These are phyloP conservation scores for Blastobotrys attinorum DNA, from an alignment of 805 yeast species.

Conservation along the genomic window DNA sequence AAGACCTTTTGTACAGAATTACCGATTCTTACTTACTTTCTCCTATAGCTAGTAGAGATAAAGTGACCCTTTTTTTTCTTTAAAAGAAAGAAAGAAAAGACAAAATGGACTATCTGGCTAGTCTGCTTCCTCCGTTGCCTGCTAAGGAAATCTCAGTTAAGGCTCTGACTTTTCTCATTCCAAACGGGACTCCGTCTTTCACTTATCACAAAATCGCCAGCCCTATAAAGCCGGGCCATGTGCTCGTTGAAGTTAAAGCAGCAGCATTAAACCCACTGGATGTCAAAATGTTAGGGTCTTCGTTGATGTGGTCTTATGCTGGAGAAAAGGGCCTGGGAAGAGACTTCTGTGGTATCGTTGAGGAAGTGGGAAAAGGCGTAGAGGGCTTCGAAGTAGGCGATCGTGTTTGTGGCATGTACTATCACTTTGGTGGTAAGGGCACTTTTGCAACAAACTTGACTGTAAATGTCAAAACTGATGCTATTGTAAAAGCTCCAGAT, in stretches of 20 bases:
- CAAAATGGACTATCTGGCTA: not conserved
- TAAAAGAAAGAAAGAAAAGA: not conserved
- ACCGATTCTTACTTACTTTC: too few relatives aligned
- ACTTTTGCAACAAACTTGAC: slow-evolving; percentile 49
- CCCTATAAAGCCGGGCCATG: slow-evolving; percentile 40
- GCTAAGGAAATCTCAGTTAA: slow-evolving; percentile 12
- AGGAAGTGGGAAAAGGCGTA: slow-evolving; percentile 45
- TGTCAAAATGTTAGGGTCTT: slow-evolving; percentile 47
- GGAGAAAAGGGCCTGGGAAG: slow-evolving; percentile 62
- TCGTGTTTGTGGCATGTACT: slow-evolving; percentile 53
- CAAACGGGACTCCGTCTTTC: slow-evolving; percentile 24
- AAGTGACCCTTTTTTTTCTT: too few relatives aligned
- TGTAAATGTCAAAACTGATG: slow-evolving; percentile 45
- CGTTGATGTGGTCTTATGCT: slow-evolving; percentile 29
- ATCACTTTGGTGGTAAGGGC: slow-evolving; percentile 47
- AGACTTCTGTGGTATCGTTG: slow-evolving; percentile 57
- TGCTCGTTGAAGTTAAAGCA: slow-evolving; percentile 51
- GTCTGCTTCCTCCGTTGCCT: not conserved
- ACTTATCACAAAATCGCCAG: slow-evolving; percentile 45
- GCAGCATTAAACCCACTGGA: slow-evolving; percentile 64
- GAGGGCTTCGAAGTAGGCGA: slow-evolving; percentile 45
- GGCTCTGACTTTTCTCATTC: slow-evolving; percentile 15
- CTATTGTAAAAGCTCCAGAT: slow-evolving; percentile 40
- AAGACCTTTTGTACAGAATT: too few relatives aligned
- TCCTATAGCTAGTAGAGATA: too few relatives aligned